Evolutionary conservation across 495 filamentous ascomycete genomes (phyloP), one percentile per base, ranked within the genome.

Genomic region (Penicillium odoratum): DNA sequence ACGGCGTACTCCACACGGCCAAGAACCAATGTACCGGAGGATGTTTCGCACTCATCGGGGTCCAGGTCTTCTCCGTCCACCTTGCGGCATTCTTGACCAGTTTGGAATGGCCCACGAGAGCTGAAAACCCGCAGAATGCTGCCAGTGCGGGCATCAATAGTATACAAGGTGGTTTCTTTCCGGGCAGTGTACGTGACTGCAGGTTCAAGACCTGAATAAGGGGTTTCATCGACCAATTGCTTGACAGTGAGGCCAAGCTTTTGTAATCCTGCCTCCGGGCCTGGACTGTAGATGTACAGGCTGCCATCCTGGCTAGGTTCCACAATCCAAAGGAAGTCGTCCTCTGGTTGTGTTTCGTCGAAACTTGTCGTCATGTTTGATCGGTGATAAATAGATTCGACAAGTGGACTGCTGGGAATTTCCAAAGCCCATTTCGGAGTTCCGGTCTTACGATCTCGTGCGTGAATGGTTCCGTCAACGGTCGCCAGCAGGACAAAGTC

Each of bases 401-500:
- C 89, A 79, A 95, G 88, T 55, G 94, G 91, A 62, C 86, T 85
- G 62, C 89, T 88, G 48, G 77, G 76, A 48, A 88, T 83, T 73
- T 89, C 85, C 51, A 96, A 79, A 66, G 86, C 85, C 94, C 94
- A 98, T 70, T 83, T 88, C 56, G 85, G 80, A 46, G 86, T 75
- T 50, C 94, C 94, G 56, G 85, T 93, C 69, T 89, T 90, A 62
- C 94, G 83, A 77, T 97, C 92, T 76, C 86, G 85, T 68, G 95
- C 94, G 80, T 96, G 89, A 71, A 98, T 85, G 59, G 89, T 89
- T 78, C 94, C 94, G 80, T 98, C 91, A 81, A 98, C 88, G 83
- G 95, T 98, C 89, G 95, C 92, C 88, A 98, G 78, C 79, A 98
- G 89, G 73, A 98, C 89, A 85, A 97, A 95, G 78, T 98, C 93